phyloP scores from a whole-genome alignment of 106 monocot genomes.

The Triglochin maritima region DNA sequence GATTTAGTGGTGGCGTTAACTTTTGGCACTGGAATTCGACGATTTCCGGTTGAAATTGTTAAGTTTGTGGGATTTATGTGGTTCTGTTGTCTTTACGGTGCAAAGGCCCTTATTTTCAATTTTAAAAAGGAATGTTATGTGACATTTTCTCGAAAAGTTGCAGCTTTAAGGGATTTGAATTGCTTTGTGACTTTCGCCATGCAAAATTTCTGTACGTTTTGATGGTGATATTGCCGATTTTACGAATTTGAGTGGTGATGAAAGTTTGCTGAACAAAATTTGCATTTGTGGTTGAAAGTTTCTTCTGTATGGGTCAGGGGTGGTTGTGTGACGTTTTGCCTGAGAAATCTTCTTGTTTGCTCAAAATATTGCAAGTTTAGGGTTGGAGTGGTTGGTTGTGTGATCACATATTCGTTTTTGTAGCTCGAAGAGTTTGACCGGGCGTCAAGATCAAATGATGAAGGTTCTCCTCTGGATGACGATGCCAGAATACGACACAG shows the following conservation, averaged over 20 bases:
- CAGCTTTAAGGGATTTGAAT: neutral
- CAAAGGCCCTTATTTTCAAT: neutral
- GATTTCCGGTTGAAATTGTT: neutral
- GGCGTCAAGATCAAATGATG: slow-evolving; percentile 7
- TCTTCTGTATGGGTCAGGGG: no score
- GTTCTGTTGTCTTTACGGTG: neutral
- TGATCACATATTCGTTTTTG: neutral
- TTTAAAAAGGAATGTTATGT: neutral
- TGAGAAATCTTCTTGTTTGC: no score
- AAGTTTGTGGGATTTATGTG: neutral
- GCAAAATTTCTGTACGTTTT: no score
- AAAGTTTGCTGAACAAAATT: no score
- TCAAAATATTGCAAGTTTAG: no score
- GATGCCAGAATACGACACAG: slow-evolving; percentile 13
- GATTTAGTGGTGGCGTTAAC: no score
- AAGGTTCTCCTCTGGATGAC: neutral
- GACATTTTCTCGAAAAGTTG: neutral
- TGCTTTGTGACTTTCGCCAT: neutral
- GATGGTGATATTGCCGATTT: no score
- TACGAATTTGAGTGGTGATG: no score
- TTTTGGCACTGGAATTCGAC: neutral
- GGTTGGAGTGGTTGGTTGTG: neutral
- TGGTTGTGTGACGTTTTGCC: no score
- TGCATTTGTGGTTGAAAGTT: no score
- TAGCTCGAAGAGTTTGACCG: slow-evolving; percentile 29